Conservation (phyloP, 2,329 filamentous ascomycete species). For the Peltaster fructicola region DNA sequence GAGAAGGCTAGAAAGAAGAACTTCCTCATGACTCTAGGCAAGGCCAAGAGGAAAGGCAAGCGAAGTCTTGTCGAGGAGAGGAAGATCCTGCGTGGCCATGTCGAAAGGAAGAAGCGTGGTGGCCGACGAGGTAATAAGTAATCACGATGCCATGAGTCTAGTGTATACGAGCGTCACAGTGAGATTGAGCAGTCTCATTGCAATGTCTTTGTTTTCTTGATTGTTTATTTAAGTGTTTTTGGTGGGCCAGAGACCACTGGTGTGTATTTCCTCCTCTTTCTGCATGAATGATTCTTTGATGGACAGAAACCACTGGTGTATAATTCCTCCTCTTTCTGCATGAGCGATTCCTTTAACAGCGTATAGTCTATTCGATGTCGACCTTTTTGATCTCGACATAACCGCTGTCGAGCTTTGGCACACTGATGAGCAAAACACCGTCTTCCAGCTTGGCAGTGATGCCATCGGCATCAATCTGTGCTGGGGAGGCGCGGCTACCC, state of each 20-base stretch:
- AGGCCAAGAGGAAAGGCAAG: slow-evolving; percentile 92
- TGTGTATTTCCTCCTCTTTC: too few relatives aligned
- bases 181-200: too few relatives aligned
- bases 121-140: slow-evolving; percentile 55
- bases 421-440: slow-evolving; percentile 56
- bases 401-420: slow-evolving; percentile 53
- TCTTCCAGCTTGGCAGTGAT: slow-evolving; percentile 66
- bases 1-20: slow-evolving; percentile 98
- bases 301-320: too few relatives aligned
- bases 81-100: slow-evolving; percentile 63
- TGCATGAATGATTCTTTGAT: too few relatives aligned
- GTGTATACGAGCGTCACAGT: too few relatives aligned
- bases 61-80: slow-evolving; percentile 74
- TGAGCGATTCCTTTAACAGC: too few relatives aligned
- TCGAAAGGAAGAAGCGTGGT: slow-evolving; percentile 67
- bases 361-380: slow-evolving; percentile 32
- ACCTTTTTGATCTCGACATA: slow-evolving; percentile 38
- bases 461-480: slow-evolving; percentile 45
- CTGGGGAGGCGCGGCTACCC: slow-evolving; percentile 34
- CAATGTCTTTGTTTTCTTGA: too few relatives aligned
- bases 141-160: background rate
- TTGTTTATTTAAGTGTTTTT: too few relatives aligned
- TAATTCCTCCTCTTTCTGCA: too few relatives aligned
- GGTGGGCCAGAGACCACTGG: too few relatives aligned
- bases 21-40: slow-evolving; percentile 93